Percentiles rank a stretch among this genome's conserved stretches.
Conservation (phyloP, 176 grass and related monocot species). For the Zea mays region DNA sequence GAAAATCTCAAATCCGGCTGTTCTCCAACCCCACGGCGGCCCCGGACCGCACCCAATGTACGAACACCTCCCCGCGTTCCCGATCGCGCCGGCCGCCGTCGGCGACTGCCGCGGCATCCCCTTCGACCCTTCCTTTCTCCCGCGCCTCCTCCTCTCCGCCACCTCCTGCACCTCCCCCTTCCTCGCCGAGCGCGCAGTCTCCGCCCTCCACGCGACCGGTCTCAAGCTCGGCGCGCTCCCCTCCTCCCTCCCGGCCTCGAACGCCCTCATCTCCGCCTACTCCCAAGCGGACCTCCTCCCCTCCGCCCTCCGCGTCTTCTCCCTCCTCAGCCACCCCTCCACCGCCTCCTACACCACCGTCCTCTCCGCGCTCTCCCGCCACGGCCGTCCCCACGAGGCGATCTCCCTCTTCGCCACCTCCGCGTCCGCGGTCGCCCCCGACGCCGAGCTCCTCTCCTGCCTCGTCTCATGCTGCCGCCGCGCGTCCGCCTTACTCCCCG, state of each 20-base stretch:
- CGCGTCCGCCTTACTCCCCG: slow-evolving; percentile 31
- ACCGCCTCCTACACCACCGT: slow-evolving; percentile 61
- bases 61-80: background rate
- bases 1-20: background rate
- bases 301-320: slow-evolving; percentile 47
- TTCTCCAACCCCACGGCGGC: background rate
- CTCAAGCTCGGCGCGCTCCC: slow-evolving; percentile 56
- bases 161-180: background rate
- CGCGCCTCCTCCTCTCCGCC: slow-evolving; percentile 29
- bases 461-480: slow-evolving; percentile 62
- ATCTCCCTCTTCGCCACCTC: slow-evolving; percentile 45
- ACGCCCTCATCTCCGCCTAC: slow-evolving; percentile 71
- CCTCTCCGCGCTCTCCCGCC: slow-evolving; percentile 60
- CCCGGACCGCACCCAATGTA: slow-evolving; percentile 1
- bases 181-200: background rate
- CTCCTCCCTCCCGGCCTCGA: slow-evolving; percentile 53
- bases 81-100: slow-evolving; percentile 29
- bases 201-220: slow-evolving; percentile 53
- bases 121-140: slow-evolving; percentile 36
- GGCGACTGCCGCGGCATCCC: slow-evolving; percentile 27
- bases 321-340: slow-evolving; percentile 38
- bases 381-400: slow-evolving; percentile 46
- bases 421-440: slow-evolving; percentile 44
- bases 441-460: slow-evolving; percentile 60
- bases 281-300: slow-evolving; percentile 30